Base-by-base conservation (phyloP, 805 yeast species). In the Soucietia sequanensis region DNA sequence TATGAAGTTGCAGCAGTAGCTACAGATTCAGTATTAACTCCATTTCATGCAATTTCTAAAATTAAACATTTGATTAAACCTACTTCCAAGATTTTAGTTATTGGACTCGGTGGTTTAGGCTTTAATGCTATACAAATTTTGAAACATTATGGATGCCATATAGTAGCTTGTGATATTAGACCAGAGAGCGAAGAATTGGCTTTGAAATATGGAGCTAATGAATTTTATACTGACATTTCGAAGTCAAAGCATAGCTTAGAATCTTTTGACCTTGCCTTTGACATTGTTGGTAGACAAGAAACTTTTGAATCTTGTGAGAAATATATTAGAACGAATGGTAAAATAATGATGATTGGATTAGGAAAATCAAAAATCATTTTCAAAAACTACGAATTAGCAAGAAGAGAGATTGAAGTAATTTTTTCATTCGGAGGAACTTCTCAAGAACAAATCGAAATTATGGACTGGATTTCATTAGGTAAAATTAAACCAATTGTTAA, bases 361-460 rank as follows among this genome's bases (percentile, higher is more conserved):
- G 75, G 71, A 1, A 50, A 49, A 21, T 48, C 52, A 33, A 54
- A 57, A 28, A 41, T 70, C 13, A 31, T 31, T 4, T 38, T 68
- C 24, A 52, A 51, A 24, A 62, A 65, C 36, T 63, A 47, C 38
- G 58, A 58, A 4, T 46, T 70, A 35, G 71, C 72, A 10, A 39
- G 65, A 30, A 56, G 71, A 38, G 77, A 72, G 45, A 56, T 66
- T 18, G 54, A 59, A 32, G 42, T 70, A 26, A 46, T 60, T 22
- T 68, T 62, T 41, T 56, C 63, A 28, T 67, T 68, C 42, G 75
- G 76, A 23, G 78, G 78, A 16, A 60, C 62, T 10, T 62, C 70
- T 1, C 43, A 47, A 7, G 76, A 72, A 33, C 74, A 68, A 42
- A 43, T 48, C 16, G 75, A 71, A 37, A 56, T 65, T 23, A 56